phyloP scores from a whole-genome alignment of 495 filamentous ascomycete genomes.

The Penicillium alfredii region DNA sequence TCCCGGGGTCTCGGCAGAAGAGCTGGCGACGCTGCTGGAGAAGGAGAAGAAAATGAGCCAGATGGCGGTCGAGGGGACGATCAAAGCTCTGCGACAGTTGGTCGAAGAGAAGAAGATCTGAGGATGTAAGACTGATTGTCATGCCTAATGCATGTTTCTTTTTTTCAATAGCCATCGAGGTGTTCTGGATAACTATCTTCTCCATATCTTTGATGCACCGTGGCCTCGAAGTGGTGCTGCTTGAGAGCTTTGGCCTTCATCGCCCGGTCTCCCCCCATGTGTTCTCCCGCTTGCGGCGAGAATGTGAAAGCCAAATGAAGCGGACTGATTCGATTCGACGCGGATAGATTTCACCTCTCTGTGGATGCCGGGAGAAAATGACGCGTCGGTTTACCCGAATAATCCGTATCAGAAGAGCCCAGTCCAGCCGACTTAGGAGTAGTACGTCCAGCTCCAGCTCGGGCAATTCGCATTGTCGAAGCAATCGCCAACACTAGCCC shows the following conservation, averaged over 20 bases:
- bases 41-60: slow-evolving; percentile 27
- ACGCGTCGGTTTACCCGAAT: slow-evolving; percentile 2
- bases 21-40: slow-evolving; percentile 21
- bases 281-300: neutral
- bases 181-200: neutral
- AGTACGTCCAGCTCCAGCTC: slow-evolving; percentile 13
- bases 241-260: neutral
- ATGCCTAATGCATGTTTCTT: no score
- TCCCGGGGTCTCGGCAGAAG: slow-evolving; percentile 28
- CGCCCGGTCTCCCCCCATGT: neutral
- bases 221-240: neutral
- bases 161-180: no score
- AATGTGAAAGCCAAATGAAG: neutral
- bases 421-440: slow-evolving; percentile 1
- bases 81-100: slow-evolving; percentile 30
- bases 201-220: neutral
- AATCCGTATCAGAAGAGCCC: slow-evolving; percentile 1
- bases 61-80: slow-evolving; percentile 31
- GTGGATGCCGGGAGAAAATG: neutral
- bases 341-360: neutral
- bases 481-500: slow-evolving; percentile 1
- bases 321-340: no score
- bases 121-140: neutral
- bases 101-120: slow-evolving; percentile 26
- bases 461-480: slow-evolving; percentile 7